These are phyloP conservation scores for Pestalotiopsis sp. DNA, from an alignment of 2,329 filamentous ascomycete species.

Conservation along the genomic window DNA sequence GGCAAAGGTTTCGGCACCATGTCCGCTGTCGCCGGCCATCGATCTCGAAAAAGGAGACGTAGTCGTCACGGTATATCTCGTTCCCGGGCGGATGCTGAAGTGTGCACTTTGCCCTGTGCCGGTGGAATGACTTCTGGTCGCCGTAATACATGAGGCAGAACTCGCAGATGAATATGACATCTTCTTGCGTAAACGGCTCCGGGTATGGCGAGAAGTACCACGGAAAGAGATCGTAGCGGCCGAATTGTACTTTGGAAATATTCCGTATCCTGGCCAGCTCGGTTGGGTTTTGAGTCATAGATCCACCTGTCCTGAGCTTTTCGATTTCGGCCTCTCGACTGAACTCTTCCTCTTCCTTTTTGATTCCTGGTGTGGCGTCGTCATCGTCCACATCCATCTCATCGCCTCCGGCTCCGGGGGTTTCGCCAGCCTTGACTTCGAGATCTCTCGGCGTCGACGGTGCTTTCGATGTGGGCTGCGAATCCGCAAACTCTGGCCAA, in stretches of 20 bases:
- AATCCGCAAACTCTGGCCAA: constrained; percentile 55
- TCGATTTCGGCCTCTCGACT: constrained; percentile 92
- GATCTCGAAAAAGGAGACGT: constrained; percentile 95
- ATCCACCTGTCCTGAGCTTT: constrained; percentile 89
- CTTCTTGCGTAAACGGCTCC: constrained; percentile 82
- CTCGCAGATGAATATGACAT: constrained; percentile 95
- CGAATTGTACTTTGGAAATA: constrained; percentile 92
- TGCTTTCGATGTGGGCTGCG: constrained; percentile 45
- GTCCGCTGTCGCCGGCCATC: constrained; percentile 92
- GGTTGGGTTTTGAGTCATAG: constrained; percentile 98
- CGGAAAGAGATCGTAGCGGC: constrained; percentile 86
- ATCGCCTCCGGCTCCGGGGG: constrained; percentile 46
- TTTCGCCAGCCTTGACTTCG: constrained; percentile 48
- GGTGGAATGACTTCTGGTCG: constrained; percentile 77
- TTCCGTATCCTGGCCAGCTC: constrained; percentile 97
- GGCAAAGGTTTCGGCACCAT: constrained; percentile 94
- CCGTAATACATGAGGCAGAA: constrained; percentile 94
- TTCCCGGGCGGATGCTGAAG: constrained; percentile 93
- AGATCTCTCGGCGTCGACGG: constrained; percentile 46
- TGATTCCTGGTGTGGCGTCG: constrained; percentile 39
- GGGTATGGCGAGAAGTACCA: constrained; percentile 99
- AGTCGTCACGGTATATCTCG: constrained; percentile 95
- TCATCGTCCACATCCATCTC: constrained; percentile 62
- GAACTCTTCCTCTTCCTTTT: constrained; percentile 59
- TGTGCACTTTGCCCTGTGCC: constrained; percentile 88